Evolutionary conservation across 352 stramenopile species (phyloP), one percentile per base, ranked within the genome.

Genomic region (Globisporangium solare): DNA sequence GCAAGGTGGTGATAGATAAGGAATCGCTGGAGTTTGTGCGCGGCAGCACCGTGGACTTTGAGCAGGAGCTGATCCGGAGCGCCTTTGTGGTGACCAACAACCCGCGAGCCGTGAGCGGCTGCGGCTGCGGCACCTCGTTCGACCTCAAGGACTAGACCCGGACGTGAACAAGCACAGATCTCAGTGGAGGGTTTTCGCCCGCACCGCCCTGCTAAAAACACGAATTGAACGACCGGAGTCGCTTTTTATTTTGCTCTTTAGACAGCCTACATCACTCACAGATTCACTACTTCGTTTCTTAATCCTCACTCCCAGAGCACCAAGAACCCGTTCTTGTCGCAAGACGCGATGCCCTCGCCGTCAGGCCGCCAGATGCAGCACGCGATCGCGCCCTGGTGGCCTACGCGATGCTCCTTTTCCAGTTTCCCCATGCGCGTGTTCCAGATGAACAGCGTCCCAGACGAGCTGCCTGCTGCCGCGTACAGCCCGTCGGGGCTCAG

Each of bases 111-210:
- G 94, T 97, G 71, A 90, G 71, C 51, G 96, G 96, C 55, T 99
- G 97, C 75, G 97, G 97, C 54, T 99, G 97, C 74, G 97, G 97
- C 47, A 95, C 74, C 46, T 98, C 92, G 24, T 99, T 99, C 79
- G 96, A 98, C 24, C 73, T 99, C 48, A 99, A 99, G 75, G 78
- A 91, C 50, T 95, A 76, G 67, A 21, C 18, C 27, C 7, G n/a
- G 39, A 31, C 37, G 20, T 43, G n/a, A 45, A 11, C 7, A 48
- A 20, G 17, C 27, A 50, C 17, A 6, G 8, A 15, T 18, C 8
- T 51, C 5, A 31, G 20, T 51, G 20, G n/a, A 15, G 24, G 31
- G 13, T 7, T 43, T 10, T 18, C 39, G 17, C n/a, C 12, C n/a
- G 12, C 39, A 18, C 7, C 17, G 18, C 39, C 39, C n/a, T 43